Percentiles rank a stretch among this genome's conserved stretches.
These are phyloP conservation scores for Colletotrichum godetiae DNA, from an alignment of 2,329 filamentous ascomycete genomes.

Conservation along the genomic window DNA sequence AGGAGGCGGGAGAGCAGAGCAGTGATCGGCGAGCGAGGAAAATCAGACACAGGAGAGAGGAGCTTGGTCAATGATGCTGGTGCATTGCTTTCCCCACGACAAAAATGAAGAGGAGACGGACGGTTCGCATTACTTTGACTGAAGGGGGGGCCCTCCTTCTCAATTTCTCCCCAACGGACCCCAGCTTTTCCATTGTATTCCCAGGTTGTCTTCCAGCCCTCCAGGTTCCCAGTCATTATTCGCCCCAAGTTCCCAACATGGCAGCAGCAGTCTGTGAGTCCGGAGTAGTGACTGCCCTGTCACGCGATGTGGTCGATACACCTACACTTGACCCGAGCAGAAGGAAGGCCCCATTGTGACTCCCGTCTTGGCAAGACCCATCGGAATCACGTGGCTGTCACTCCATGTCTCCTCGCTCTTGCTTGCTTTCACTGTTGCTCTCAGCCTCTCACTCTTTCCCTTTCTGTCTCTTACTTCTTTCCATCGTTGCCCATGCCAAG, in stretches of 20 bases:
- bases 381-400: slow-evolving; percentile 7
- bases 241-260: not conserved
- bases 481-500: too few relatives aligned
- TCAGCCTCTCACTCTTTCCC: too few relatives aligned
- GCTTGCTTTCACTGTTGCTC: not conserved
- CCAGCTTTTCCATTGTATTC: not conserved
- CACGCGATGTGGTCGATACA: not conserved
- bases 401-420: not conserved
- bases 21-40: slow-evolving; percentile 28
- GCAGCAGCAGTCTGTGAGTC: not conserved
- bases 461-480: not conserved
- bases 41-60: slow-evolving; percentile 24
- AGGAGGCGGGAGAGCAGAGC: slow-evolving; percentile 17
- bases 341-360: slow-evolving; percentile 9
- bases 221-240: not conserved
- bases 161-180: not conserved
- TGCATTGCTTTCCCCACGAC: slow-evolving; percentile 4
- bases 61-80: not conserved
- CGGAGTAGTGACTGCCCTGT: not conserved
- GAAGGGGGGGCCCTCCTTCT: not conserved
- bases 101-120: not conserved
- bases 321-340: slow-evolving; percentile 9
- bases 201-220: too few relatives aligned
- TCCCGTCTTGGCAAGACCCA: slow-evolving; percentile 29
- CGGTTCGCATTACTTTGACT: not conserved